phyloP scores from a whole-genome alignment of 2,329 filamentous ascomycete genomes.

The Graphium sp. region DNA sequence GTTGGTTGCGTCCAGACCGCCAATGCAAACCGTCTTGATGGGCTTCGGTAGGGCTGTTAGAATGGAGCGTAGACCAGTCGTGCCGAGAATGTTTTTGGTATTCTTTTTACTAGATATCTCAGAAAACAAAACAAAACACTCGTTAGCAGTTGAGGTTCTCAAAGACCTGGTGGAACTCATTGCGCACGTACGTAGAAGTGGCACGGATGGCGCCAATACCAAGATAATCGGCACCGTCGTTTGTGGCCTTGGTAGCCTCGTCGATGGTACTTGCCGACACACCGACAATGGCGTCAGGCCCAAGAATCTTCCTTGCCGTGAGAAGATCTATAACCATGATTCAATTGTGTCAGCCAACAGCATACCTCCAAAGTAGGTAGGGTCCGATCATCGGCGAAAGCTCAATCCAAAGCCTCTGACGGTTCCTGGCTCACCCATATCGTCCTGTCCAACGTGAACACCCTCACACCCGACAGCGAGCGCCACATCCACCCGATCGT shows the following conservation, averaged over 20 bases:
- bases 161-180: no score
- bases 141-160: no score
- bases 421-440: conserved; percentile 44
- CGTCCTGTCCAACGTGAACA: conserved; percentile 89
- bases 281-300: conserved; percentile 66
- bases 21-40: conserved; percentile 65
- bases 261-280: conserved; percentile 63
- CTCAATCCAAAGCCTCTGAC: no score
- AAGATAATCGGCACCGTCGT: conserved; percentile 72
- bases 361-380: no score
- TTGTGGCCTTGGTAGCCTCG: conserved; percentile 57
- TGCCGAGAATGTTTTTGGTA: conserved; percentile 53
- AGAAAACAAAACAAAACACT: conserved; percentile 4
- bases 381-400: no score
- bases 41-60: conserved; percentile 37
- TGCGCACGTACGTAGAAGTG: conserved; percentile 51
- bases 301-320: conserved; percentile 56
- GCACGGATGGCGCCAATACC: conserved; percentile 83
- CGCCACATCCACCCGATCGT: conserved; percentile 83
- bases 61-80: conserved; percentile 37
- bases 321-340: conserved; percentile 26
- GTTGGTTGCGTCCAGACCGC: conserved; percentile 69
- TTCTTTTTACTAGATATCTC: conserved; percentile 52
- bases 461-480: conserved; percentile 76
- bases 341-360: neutral